Evolutionary conservation across 352 stramenopile genomes (phyloP).

Genomic region (Thraustochytrium sp.): DNA sequence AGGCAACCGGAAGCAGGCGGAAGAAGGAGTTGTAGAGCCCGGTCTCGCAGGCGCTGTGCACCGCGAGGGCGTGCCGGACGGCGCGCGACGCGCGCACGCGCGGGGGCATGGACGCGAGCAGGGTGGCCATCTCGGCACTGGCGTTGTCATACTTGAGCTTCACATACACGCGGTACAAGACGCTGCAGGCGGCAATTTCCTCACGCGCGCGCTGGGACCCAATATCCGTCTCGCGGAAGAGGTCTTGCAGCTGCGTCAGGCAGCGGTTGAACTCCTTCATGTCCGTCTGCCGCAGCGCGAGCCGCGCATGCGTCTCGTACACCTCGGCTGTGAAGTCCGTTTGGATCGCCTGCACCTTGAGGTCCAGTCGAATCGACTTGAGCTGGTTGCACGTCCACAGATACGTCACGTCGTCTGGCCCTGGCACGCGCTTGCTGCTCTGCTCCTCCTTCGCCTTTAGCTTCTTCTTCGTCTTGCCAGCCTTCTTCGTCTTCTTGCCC

Average conservation of each 20-base stretch:
- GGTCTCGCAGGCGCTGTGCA: background rate
- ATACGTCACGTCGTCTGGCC: slow-evolving; percentile 32
- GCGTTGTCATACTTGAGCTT: slow-evolving; percentile 41
- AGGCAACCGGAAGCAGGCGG: background rate
- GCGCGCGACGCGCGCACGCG: background rate
- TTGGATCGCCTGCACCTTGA: slow-evolving; percentile 92
- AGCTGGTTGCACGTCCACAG: slow-evolving; percentile 83
- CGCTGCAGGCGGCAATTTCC: slow-evolving; percentile 39
- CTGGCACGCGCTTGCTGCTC: background rate
- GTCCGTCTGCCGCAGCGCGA: slow-evolving; percentile 80
- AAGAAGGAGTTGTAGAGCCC: slow-evolving; percentile 22
- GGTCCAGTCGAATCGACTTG: slow-evolving; percentile 98
- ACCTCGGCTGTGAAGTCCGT: slow-evolving; percentile 92
- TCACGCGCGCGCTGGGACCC: background rate
- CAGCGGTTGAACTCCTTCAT: slow-evolving; percentile 47
- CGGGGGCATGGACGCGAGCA: slow-evolving; percentile 3
- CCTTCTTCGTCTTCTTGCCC: too few species aligned
- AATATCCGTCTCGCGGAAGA: slow-evolving; percentile 13
- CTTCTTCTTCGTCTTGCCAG: too few species aligned
- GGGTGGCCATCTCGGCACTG: background rate
- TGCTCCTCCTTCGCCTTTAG: background rate
- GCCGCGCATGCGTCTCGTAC: slow-evolving; percentile 93
- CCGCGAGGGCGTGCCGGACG: slow-evolving; percentile 23
- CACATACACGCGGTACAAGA: slow-evolving; percentile 36
- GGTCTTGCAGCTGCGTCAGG: slow-evolving; percentile 36